Conservation (phyloP, 2,329 filamentous ascomycete species). For the Sarocladium kiliense region DNA sequence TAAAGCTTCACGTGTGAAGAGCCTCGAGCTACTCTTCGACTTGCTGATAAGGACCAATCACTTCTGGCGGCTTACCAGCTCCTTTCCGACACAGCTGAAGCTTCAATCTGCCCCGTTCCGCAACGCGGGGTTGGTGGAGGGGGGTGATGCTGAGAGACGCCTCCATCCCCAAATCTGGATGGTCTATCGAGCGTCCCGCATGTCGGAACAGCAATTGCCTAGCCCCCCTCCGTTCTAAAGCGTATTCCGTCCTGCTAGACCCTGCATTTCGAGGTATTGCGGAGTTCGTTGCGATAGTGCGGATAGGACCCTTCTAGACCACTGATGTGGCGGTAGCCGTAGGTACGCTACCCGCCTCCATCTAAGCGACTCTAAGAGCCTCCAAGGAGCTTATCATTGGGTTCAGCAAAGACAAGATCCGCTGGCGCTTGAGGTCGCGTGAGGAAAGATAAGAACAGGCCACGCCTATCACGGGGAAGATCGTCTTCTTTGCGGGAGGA, state of each 20-base stretch:
- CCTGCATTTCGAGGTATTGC: background rate
- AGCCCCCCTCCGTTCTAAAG: background rate
- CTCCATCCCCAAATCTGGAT: background rate
- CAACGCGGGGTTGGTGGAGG: background rate
- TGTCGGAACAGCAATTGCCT: background rate
- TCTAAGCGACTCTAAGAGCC: background rate
- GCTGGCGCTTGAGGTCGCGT: background rate
- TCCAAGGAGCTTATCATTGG: background rate
- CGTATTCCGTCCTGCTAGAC: background rate
- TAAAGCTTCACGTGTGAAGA: background rate
- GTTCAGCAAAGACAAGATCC: background rate
- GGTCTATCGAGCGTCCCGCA: background rate
- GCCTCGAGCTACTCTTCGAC: background rate
- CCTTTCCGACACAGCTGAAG: background rate
- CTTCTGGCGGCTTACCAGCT: background rate
- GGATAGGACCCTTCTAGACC: slow-evolving; percentile 2
- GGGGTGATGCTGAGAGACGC: background rate
- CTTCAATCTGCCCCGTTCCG: background rate
- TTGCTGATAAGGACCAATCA: background rate
- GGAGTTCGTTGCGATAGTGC: background rate
- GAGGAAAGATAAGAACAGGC: background rate
- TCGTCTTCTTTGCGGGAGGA: background rate
- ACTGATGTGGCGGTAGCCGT: background rate
- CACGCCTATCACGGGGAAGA: background rate
- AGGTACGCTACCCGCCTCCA: slow-evolving; percentile 5